Conservation (phyloP, 202 grass and related monocot species). For the Dendrocalamus latiflorus region DNA sequence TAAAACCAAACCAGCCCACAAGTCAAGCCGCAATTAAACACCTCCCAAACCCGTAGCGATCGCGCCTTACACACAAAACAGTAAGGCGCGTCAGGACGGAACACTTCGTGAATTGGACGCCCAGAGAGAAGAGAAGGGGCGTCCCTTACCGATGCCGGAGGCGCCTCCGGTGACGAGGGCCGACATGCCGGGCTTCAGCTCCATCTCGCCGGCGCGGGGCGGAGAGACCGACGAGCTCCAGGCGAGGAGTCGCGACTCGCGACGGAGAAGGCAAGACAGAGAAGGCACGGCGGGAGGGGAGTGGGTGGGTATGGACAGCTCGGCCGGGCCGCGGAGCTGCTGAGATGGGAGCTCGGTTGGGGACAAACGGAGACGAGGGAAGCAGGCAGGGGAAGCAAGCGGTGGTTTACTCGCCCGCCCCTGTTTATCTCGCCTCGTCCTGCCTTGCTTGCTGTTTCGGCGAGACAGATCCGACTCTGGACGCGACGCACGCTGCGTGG, state of each 20-base stretch:
- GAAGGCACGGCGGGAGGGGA: neutral
- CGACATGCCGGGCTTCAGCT: slow-evolving; percentile 93
- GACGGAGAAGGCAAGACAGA: neutral
- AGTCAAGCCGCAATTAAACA: neutral
- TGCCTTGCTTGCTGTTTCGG: neutral
- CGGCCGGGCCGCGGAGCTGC: slow-evolving; percentile 12
- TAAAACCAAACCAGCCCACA: neutral
- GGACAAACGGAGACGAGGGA: neutral
- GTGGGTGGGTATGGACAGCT: neutral
- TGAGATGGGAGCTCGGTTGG: neutral
- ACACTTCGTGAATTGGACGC: neutral
- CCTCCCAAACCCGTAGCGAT: neutral
- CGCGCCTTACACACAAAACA: neutral
- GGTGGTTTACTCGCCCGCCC: neutral
- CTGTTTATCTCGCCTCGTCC: neutral
- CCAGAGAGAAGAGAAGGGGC: neutral
- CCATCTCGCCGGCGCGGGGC: slow-evolving; percentile 44
- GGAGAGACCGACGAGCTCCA: neutral
- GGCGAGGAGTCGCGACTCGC: neutral
- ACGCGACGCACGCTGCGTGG: neutral
- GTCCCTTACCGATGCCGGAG: slow-evolving; percentile 73
- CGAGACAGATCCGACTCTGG: neutral
- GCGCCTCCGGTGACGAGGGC: slow-evolving; percentile 86
- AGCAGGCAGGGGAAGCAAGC: neutral
- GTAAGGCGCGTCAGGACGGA: neutral